phyloP scores from a whole-genome alignment of 441 rosid genomes.

The Gossypium gossypioides region DNA sequence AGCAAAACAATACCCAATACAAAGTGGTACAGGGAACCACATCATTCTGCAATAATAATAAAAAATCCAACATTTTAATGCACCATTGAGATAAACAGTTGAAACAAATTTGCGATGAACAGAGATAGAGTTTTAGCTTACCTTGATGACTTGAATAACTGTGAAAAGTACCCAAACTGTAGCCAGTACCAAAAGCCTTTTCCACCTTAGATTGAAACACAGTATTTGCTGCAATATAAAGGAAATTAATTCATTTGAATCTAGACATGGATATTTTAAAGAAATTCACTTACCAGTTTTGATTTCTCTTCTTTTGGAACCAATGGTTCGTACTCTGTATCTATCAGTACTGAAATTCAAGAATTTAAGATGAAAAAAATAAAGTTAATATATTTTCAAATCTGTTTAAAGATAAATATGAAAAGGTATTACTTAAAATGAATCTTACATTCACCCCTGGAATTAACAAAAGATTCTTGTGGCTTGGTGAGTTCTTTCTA shows the following conservation, averaged over 20 bases:
- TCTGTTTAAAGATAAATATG: background rate
- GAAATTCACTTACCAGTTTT: constrained; percentile 32
- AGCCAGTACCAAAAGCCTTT: constrained; percentile 37
- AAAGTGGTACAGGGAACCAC: constrained; percentile 49
- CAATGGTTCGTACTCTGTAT: constrained; percentile 61
- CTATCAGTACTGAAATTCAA: constrained; percentile 49
- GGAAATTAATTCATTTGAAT: background rate
- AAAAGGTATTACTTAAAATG: background rate
- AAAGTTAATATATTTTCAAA: background rate
- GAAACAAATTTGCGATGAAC: background rate
- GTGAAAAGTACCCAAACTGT: constrained; percentile 62
- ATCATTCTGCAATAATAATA: constrained; percentile 45
- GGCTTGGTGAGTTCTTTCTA: constrained; percentile 58
- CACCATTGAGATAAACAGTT: background rate
- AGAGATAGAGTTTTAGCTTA: constrained; percentile 19
- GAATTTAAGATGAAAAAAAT: background rate
- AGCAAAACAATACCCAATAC: constrained; percentile 66
- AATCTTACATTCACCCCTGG: constrained; percentile 65
- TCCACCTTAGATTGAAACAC: constrained; percentile 64
- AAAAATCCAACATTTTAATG: background rate
- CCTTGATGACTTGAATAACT: constrained; percentile 70
- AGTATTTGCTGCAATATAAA: constrained; percentile 44
- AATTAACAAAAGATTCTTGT: constrained; percentile 35
- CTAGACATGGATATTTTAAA: background rate
- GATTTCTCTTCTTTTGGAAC: constrained; percentile 63